These are phyloP conservation scores for Ephemerocybe angulata DNA, from an alignment of 768 basidiomycete species.

Conservation along the genomic window DNA sequence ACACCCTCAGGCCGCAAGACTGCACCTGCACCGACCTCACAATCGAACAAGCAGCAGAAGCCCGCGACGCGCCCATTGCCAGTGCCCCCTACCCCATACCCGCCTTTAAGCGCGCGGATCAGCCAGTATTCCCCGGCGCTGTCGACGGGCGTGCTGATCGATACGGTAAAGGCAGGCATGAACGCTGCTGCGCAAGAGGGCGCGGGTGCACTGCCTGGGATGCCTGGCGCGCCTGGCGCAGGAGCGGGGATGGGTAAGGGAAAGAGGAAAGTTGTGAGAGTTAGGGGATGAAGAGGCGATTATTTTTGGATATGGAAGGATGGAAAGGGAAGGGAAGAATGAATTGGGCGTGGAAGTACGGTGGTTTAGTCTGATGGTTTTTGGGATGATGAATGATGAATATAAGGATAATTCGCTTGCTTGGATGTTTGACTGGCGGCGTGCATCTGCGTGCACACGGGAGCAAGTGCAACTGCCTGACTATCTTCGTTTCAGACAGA, in stretches of 20 bases:
- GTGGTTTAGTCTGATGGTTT: too few species aligned
- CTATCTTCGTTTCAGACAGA: too few species aligned
- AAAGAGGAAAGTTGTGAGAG: constrained; percentile 76
- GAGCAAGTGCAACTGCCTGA: too few species aligned
- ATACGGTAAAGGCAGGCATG: constrained; percentile 85
- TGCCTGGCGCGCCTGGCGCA: constrained; percentile 21
- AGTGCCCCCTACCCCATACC: constrained; percentile 72
- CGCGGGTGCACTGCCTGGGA: constrained; percentile 14
- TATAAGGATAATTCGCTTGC: too few species aligned
- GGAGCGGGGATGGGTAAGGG: constrained; percentile 56
- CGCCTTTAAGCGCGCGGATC: constrained; percentile 66
- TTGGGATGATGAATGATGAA: too few species aligned
- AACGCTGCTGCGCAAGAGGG: constrained; percentile 42
- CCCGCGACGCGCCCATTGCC: constrained; percentile 43
- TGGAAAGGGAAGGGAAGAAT: background rate
- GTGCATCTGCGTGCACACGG: too few species aligned
- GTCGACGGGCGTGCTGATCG: constrained; percentile 72
- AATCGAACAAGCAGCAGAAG: constrained; percentile 31
- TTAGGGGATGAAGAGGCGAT: constrained; percentile 63
- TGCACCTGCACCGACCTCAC: background rate
- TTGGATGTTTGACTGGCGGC: too few species aligned
- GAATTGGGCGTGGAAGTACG: background rate
- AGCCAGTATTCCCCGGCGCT: constrained; percentile 80
- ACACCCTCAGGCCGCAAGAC: constrained; percentile 9
- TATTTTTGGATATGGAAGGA: too few species aligned